phyloP scores from a whole-genome alignment of 306 rosid species.

The Quercus bicolor region DNA sequence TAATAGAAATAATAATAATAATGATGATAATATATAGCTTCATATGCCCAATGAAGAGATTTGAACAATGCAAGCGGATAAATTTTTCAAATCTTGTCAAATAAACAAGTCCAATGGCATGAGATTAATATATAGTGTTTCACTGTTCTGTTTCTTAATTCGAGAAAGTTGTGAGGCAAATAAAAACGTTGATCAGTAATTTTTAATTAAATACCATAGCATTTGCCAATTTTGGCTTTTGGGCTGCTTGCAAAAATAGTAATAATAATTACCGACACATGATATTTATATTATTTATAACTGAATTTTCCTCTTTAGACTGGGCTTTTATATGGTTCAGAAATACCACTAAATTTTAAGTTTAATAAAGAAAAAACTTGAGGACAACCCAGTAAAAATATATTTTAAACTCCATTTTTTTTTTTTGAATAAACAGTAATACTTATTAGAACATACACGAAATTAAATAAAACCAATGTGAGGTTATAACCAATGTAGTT shows the following conservation, averaged over 20 bases:
- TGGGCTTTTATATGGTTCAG: fast-evolving
- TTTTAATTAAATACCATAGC: too few species aligned
- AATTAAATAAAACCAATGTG: too few species aligned
- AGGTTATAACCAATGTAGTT: too few species aligned
- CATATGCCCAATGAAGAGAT: neutral
- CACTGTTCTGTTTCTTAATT: neutral
- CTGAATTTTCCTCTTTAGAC: fast-evolving
- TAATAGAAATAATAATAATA: neutral
- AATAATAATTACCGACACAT: neutral
- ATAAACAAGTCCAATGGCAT: neutral
- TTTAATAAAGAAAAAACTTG: too few species aligned
- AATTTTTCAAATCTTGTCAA: neutral
- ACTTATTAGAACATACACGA: too few species aligned
- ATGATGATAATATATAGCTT: neutral
- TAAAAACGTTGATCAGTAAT: neutral
- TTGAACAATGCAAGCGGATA: neutral
- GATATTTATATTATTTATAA: too few species aligned
- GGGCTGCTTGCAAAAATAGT: neutral
- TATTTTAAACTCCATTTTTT: too few species aligned
- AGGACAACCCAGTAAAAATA: fast-evolving
- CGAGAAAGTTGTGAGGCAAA: neutral
- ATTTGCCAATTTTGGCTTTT: neutral
- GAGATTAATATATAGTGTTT: neutral
- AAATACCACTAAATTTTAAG: too few species aligned
- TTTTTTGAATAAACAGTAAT: too few species aligned